Evolutionary conservation across 208 protist species (phyloP), one percentile per base, ranked within the genome.

Genomic region (Phytomonas sp.): DNA sequence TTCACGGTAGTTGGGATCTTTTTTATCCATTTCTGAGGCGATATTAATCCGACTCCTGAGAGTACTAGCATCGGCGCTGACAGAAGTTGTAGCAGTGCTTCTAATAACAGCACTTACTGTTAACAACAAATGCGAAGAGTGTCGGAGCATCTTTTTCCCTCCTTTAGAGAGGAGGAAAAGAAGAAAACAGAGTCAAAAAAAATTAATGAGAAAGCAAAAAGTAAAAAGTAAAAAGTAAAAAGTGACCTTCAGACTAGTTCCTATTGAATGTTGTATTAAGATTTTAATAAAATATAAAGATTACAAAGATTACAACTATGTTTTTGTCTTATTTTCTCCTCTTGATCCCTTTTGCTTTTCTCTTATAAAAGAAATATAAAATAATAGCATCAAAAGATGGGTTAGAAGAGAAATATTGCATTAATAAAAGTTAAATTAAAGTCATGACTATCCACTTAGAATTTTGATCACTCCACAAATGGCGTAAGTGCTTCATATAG

Each of bases 1-100:
- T 67, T 93, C 77, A 73, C 85, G 84, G 73, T 84, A 85, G 68
- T 85, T 70, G 23, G 74, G 73, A 28, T 83, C 76, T 15, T 73
- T 81, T 70, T 82, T 85, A 68, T 76, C 66, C 0, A 83, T 70
- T 30, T 80, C 79, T 40, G 62, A 31, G 60, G 31, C 33, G 60
- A 64, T 64, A 37, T n/a, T 64, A 37, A 64, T 64, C 4, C 13
- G 29, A n/a, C 28, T 64, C 31, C 20, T 32, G 23, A 17, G 5
- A 20, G 31, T 64, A 26, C 60, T 37, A 37, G 32, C 20, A 37
- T 37, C 60, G 15, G 32, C 26, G 60, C 29, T 32, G 60, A 64
- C 26, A 32, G 60, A 37, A 26, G 32, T 26, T 64, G 23, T 37
- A 64, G 31, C 60, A 2, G 9, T 29, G 60, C 46, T 56, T 26